Percentiles rank a stretch among this genome's conserved stretches.
These are phyloP conservation scores for sunflower (Helianthus annuus) DNA, from an alignment of 129 eudicot species.

Conservation along the genomic window HanXRQr2.0-SUNRISE NC_035441.2:164142367-164142866, in stretches of 20 bases:
- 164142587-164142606: slow-evolving; percentile 28
- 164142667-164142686: no score
- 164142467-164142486: no score
- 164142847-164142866: background rate
- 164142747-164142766: slow-evolving; percentile 7
- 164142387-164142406: no score
- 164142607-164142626: slow-evolving; percentile 33
- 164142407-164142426: no score
- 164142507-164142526: no score
- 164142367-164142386: no score
- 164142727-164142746: background rate
- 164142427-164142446: no score
- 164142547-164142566: background rate
- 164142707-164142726: background rate
- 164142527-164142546: no score
- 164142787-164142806: background rate
- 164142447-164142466: no score
- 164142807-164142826: background rate
- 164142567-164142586: slow-evolving; percentile 29
- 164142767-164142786: background rate
- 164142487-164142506: no score
- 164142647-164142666: background rate
- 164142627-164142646: slow-evolving; percentile 22
- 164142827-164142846: background rate
- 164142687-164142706: background rate